Base-by-base conservation (phyloP, 2,329 filamentous ascomycete species). In the Mycosphaerelloides madeirae region DNA sequence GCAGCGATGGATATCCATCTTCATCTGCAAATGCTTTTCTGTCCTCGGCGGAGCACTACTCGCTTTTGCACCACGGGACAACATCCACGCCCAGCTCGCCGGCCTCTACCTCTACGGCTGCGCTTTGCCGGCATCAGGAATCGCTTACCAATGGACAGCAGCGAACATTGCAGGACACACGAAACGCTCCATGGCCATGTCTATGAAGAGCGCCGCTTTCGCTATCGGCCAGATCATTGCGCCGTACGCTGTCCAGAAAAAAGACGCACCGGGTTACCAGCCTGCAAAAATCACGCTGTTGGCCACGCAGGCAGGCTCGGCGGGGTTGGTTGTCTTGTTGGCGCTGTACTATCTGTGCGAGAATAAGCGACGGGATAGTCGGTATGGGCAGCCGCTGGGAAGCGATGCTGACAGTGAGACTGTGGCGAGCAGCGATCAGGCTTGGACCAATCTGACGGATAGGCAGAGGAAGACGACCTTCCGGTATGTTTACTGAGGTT, bases 81-180 rank as follows among this genome's bases (percentile, higher is more conserved):
- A 78, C 52, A 67, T 65, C 19, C 60, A 67, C 0, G 76, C 74
- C 1, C 64, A 58, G 38, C 55, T 70, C 18, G 57, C 65, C 2
- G 68, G 67, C 0, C 65, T 67, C 32, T 71, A 68, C 42, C 52
- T 71, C 22, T 60, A 63, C 38, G 63, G 65, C 33, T 56, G 59
- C 19, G 62, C 68, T 25, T 60, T 65, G 22, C 36, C 31, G 12
- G 47, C 45, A 8, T 28, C 44, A 3, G 45, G 44, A 3, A 50
- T 52, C 14, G 40, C 42, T 9, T 45, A 49, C 1, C 56, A 58
- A n/a, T 70, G 67, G 59, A 50, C 61, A 1, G 58, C 58, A 1
- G 60, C 62, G 6, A 68, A 88, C 55, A 71, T 85, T n/a, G 84
- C 80, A 16, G 84, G 84, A 0, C 82, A 85, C 54, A 87, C 84